phyloP scores from a whole-genome alignment of 495 filamentous ascomycete species.

The Tuber microsphaerosporum region DNA sequence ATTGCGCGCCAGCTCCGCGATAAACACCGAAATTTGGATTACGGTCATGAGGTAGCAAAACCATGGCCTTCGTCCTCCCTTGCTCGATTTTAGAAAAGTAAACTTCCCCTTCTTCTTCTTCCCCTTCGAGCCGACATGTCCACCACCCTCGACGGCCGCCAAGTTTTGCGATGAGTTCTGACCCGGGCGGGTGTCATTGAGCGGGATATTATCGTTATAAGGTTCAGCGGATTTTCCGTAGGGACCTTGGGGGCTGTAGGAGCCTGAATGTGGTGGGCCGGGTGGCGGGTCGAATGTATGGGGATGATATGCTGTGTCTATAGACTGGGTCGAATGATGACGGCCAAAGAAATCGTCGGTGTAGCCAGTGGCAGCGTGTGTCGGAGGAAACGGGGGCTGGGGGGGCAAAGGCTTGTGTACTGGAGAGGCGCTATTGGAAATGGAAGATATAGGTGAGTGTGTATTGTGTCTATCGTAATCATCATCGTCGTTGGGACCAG shows the following conservation, averaged over 20 bases:
- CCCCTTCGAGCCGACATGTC: conserved; percentile 13
- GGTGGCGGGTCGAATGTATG: conserved; percentile 36
- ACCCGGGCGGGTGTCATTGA: conserved; percentile 42
- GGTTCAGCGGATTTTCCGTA: conserved; percentile 43
- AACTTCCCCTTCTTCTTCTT: conserved; percentile 34
- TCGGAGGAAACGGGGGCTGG: conserved; percentile 35
- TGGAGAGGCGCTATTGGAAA: conserved; percentile 7
- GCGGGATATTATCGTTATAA: conserved; percentile 51
- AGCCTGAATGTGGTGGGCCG: conserved; percentile 33
- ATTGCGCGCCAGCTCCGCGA: conserved; percentile 76
- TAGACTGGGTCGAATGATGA: conserved; percentile 35
- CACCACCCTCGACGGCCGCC: conserved; percentile 12
- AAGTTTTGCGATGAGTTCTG: conserved; percentile 21
- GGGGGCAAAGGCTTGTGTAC: conserved; percentile 31
- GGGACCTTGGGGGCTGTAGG: conserved; percentile 43
- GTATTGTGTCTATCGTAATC: conserved; percentile 33
- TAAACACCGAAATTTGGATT: conserved; percentile 78
- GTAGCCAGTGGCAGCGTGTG: conserved; percentile 38
- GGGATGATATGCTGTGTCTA: conserved; percentile 39
- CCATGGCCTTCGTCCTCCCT: conserved; percentile 55
- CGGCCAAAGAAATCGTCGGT: conserved; percentile 38
- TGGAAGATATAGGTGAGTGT: conserved; percentile 15
- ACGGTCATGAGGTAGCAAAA: conserved; percentile 73
- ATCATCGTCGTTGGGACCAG: conserved; percentile 39
- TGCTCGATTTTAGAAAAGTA: conserved; percentile 38